Percentiles rank a stretch among this genome's conserved stretches.
phyloP scores from a whole-genome alignment of 495 filamentous ascomycete species.

The Lasiosphaeriaceae sp. region DNA sequence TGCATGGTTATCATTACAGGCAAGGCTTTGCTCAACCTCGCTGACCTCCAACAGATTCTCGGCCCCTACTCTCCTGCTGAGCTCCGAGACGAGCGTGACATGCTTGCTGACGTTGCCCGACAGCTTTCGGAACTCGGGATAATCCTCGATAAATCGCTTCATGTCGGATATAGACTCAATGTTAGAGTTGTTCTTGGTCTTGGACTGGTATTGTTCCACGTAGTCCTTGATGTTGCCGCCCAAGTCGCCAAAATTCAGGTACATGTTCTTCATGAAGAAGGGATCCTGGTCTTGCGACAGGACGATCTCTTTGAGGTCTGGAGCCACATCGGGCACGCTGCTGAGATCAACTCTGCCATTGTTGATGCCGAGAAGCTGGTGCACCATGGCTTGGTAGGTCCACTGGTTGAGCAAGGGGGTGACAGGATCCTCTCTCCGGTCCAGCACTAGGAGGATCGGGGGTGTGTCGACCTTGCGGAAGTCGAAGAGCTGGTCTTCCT shows the following conservation, averaged over 20 bases:
- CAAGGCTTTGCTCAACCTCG: constrained; percentile 93
- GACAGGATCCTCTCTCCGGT: constrained; percentile 90
- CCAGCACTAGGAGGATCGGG: constrained; percentile 84
- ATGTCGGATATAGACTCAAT: constrained; percentile 97
- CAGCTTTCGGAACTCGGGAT: constrained; percentile 93
- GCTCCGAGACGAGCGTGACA: constrained; percentile 89
- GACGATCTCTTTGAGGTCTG: constrained; percentile 92
- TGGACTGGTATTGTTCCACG: constrained; percentile 94
- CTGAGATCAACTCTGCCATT: constrained; percentile 88
- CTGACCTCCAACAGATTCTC: constrained; percentile 88
- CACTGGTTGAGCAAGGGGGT: constrained; percentile 96
- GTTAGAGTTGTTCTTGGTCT: constrained; percentile 86
- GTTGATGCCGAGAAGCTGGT: constrained; percentile 88
- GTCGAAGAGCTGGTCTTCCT: constrained; percentile 96
- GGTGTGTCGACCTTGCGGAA: constrained; percentile 94
- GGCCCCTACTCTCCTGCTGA: constrained; percentile 78
- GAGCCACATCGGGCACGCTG: constrained; percentile 80
- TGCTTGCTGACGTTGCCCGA: constrained; percentile 98
- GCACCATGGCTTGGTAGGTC: constrained; percentile 99
- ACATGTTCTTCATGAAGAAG: constrained; percentile 99
- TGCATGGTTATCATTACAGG: constrained; percentile 92
- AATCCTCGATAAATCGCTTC: constrained; percentile 99
- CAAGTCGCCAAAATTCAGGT: constrained; percentile 94
- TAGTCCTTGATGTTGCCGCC: constrained; percentile 98
- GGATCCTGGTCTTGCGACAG: constrained; percentile 97